These are phyloP conservation scores for Capronia americana DNA, from an alignment of 2,329 filamentous ascomycete species.

Conservation along the genomic window DNA sequence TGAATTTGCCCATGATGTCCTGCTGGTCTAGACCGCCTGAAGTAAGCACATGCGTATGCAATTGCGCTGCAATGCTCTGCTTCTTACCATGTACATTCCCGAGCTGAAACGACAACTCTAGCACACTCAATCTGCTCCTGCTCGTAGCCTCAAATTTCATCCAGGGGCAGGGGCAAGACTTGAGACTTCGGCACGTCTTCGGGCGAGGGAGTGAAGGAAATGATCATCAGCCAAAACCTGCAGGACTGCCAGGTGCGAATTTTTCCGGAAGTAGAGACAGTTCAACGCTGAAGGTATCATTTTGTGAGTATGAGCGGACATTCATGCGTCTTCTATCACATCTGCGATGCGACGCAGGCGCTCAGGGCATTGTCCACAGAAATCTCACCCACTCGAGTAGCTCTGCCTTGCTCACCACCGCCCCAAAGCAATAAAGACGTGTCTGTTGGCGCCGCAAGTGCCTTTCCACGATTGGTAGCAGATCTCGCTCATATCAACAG, in stretches of 20 bases:
- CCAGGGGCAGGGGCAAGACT: neutral
- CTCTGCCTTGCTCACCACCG: neutral
- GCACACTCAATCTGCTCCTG: neutral
- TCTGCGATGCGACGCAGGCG: neutral
- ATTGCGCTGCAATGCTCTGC: neutral
- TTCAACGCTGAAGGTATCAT: neutral
- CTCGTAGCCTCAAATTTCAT: neutral
- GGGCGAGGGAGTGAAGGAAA: neutral
- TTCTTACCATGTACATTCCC: neutral
- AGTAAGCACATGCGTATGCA: neutral
- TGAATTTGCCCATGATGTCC: neutral
- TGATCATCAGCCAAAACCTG: neutral
- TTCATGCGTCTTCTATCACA: neutral
- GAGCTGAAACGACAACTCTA: neutral
- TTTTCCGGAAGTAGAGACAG: neutral
- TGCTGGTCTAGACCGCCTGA: neutral
- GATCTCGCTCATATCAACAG: neutral
- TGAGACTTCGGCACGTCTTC: neutral
- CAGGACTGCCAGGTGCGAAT: neutral
- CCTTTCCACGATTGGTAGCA: neutral
- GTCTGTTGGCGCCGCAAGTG: neutral
- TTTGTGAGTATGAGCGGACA: neutral
- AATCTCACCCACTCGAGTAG: neutral
- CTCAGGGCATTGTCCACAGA: neutral
- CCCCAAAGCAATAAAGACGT: neutral